Conservation (phyloP, 2,329 filamentous ascomycete genomes). For the Trichoderma aggressivum region DNA sequence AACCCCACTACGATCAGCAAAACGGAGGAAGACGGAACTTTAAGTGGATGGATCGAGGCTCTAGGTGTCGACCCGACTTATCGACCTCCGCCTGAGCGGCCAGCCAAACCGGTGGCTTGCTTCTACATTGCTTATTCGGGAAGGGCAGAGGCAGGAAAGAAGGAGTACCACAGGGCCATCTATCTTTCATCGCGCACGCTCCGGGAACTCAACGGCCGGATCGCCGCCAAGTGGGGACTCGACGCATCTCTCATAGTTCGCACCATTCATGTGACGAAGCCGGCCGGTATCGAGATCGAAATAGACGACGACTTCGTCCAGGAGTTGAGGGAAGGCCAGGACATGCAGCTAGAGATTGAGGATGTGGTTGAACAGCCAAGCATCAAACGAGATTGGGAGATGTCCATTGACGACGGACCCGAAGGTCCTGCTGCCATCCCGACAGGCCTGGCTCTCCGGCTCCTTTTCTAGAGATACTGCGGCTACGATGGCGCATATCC, state of each 20-base stretch:
- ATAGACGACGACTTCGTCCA: conserved; percentile 87
- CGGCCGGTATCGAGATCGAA: conserved; percentile 72
- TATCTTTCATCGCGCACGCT: conserved; percentile 78
- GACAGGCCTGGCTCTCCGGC: conserved; percentile 22
- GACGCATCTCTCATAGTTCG: conserved; percentile 69
- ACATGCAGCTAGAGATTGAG: conserved; percentile 73
- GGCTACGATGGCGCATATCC: neutral
- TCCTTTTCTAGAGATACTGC: conserved; percentile 20
- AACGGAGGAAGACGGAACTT: conserved; percentile 59
- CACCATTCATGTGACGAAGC: conserved; percentile 65
- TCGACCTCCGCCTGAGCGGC: conserved; percentile 69
- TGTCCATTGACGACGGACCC: conserved; percentile 44
- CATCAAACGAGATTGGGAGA: conserved; percentile 59
- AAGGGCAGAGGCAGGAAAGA: conserved; percentile 46
- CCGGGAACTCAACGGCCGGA: conserved; percentile 66
- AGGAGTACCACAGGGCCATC: conserved; percentile 75
- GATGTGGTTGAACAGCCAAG: conserved; percentile 39
- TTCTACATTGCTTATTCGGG: conserved; percentile 71
- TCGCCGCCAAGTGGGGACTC: conserved; percentile 77
- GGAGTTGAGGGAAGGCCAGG: conserved; percentile 83
- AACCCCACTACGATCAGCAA: conserved; percentile 52
- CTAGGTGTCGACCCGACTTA: conserved; percentile 86
- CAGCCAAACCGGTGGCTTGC: conserved; percentile 74
- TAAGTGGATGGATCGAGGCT: conserved; percentile 85
- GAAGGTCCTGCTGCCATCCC: conserved; percentile 22